These are phyloP conservation scores for Termitomyces sp. DNA, from an alignment of 768 basidiomycete species.

Conservation along the genomic window DNA sequence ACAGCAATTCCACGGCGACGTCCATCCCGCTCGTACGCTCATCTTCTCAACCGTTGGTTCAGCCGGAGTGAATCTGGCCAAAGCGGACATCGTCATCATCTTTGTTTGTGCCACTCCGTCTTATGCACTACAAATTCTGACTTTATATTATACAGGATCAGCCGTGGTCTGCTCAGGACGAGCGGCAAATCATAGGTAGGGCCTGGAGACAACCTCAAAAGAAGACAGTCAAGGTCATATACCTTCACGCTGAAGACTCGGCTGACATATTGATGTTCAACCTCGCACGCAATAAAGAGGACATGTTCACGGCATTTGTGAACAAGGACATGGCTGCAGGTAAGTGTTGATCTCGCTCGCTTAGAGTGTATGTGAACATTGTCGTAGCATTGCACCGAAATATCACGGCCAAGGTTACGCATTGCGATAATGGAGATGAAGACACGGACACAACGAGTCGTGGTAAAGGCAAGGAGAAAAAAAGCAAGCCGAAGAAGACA, in stretches of 20 bases:
- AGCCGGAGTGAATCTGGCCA: neutral
- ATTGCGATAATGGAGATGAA: neutral
- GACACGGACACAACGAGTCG: too few species aligned
- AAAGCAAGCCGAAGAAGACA: too few species aligned
- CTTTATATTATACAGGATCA: slow-evolving; percentile 18
- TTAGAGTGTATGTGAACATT: neutral
- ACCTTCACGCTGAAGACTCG: slow-evolving; percentile 20
- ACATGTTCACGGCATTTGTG: slow-evolving; percentile 21
- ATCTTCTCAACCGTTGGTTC: neutral
- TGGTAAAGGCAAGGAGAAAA: too few species aligned
- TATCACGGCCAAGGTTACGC: neutral
- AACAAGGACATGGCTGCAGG: neutral
- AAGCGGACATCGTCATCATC: neutral
- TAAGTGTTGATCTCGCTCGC: neutral
- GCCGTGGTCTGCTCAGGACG: slow-evolving; percentile 24
- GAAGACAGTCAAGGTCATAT: slow-evolving; percentile 15
- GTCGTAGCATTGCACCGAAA: neutral
- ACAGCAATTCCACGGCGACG: neutral
- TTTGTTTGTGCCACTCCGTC: neutral
- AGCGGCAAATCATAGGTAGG: slow-evolving; percentile 21
- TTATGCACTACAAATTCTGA: too few species aligned
- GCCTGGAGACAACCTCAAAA: slow-evolving; percentile 23
- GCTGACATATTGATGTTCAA: slow-evolving; percentile 18
- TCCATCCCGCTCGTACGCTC: neutral
- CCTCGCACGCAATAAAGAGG: slow-evolving; percentile 18